A percentile compares a stretch with the other conserved stretches of the same genome.
phyloP scores from a whole-genome alignment of 1,284 basidiomycete species.

The Rhodotorula sp. region DNA sequence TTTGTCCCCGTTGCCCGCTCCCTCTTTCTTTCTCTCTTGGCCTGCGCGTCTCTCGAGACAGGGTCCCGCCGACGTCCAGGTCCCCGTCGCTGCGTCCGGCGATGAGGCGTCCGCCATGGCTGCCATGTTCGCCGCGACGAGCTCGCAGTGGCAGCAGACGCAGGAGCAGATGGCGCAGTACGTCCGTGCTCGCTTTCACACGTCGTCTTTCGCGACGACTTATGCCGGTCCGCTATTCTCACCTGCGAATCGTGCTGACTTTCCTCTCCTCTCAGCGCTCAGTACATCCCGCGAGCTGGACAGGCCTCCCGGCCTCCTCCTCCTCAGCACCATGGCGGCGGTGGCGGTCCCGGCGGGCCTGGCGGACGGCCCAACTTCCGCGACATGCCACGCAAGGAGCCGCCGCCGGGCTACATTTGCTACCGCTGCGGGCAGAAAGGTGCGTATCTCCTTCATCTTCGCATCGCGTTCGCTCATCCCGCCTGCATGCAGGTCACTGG shows the following conservation, averaged over 20 bases:
- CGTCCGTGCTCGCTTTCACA: neutral
- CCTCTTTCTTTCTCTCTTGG: neutral
- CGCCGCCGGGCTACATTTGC: conserved; percentile 96
- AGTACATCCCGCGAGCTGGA: conserved; percentile 62
- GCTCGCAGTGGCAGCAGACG: conserved; percentile 90
- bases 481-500: conserved; percentile 78
- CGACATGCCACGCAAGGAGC: conserved; percentile 47
- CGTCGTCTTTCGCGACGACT: neutral
- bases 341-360: conserved; percentile 23
- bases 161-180: conserved; percentile 91
- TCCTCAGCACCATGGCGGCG: neutral
- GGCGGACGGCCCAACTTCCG: conserved; percentile 46
- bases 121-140: conserved; percentile 90
- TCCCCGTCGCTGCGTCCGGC: conserved; percentile 48
- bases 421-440: conserved; percentile 98
- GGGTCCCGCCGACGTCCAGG: conserved; percentile 24
- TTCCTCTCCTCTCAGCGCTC: conserved; percentile 59
- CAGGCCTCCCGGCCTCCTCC: neutral
- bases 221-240: neutral
- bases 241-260: neutral
- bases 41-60: neutral
- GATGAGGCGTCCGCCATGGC: conserved; percentile 87
- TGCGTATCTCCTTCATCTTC: conserved; percentile 53
- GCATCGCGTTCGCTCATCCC: neutral
- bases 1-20: neutral